These are phyloP conservation scores for Aspergillus pseudoviridinutans DNA, from an alignment of 2,329 filamentous ascomycete genomes.

Conservation along the genomic window DNA sequence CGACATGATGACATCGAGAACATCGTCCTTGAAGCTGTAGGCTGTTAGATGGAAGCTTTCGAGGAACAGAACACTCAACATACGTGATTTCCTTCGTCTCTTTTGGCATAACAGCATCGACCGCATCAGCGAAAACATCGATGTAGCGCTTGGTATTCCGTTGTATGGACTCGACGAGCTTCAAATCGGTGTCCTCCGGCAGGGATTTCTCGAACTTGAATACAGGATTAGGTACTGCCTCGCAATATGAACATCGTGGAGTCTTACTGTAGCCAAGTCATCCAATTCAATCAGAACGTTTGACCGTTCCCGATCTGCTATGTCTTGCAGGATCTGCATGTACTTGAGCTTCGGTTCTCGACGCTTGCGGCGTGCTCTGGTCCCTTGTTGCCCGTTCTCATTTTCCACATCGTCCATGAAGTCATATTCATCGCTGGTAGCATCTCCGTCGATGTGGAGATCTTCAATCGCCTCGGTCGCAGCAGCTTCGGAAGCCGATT, in stretches of 20 bases:
- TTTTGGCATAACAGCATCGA: conserved; percentile 80
- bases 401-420: conserved; percentile 81
- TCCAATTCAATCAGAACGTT: conserved; percentile 86
- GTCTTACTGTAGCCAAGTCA: conserved; percentile 67
- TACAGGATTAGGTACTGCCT: conserved; percentile 3
- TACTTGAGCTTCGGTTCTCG: conserved; percentile 75
- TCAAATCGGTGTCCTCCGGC: conserved; percentile 65
- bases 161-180: conserved; percentile 73
- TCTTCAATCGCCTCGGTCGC: conserved; percentile 78
- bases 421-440: conserved; percentile 84
- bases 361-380: conserved; percentile 47
- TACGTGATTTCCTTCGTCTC: conserved; percentile 74
- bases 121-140: conserved; percentile 81
- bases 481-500: conserved; percentile 60
- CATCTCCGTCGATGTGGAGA: conserved; percentile 82
- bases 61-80: conserved; percentile 22
- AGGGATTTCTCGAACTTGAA: conserved; percentile 69
- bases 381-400: conserved; percentile 39
- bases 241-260: neutral
- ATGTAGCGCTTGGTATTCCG: conserved; percentile 93
- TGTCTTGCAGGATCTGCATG: conserved; percentile 76
- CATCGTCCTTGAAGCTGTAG: conserved; percentile 87
- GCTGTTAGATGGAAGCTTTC: conserved; percentile 17
- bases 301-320: conserved; percentile 73
- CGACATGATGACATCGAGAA: conserved; percentile 93